Evolutionary conservation across 2,329 filamentous ascomycete species (phyloP), one percentile per base, ranked within the genome.

Genomic region (Colletotrichum sp.): DNA sequence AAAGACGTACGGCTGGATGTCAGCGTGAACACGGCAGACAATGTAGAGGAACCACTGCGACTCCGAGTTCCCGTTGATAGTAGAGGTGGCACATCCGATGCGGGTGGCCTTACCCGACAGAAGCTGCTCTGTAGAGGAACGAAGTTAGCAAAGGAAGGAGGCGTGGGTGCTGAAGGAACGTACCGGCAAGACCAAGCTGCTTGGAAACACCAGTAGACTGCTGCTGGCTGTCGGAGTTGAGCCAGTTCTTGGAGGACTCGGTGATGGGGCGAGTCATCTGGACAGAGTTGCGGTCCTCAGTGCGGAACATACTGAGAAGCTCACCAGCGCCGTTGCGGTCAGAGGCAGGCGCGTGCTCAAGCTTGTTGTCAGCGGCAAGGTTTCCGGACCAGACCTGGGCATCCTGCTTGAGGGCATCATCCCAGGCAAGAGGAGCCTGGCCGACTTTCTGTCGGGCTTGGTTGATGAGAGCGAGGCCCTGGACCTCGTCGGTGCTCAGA

Each of bases 1-100:
- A 24, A 10, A 6, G 8, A 43, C 71, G 28, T 28, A 71, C 71
- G 66, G 21, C 30, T 71, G 34, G 9, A 71, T 28, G 3, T 71
- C 71, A 16, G 61, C 61, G 32, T 55, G 34, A 26, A 73, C 56
- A 15, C 71, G 71, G 56, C 71, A 73, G 21, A 73, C 71, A 18
- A 32, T 62, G 56, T 28, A 70, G 18, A 38, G 38, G n/a, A 24
- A 55, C 66, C 38, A 58, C 30, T 38, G 24, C 6, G 21, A 43
- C 12, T 60, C 38, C 3, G 18, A 30, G 38, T 21, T 13, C 1
- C 28, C 10, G 8, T 32, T 16, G n/a, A 28, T 6, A 21, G n/a
- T 21, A 21, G 38, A 36, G 30, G 16, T 62, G 24, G 18, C 30
- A n/a, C 71, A 73, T 13, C 66, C 66, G 12, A 73, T 73, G 18